phyloP scores from a whole-genome alignment of 2,329 filamentous ascomycete species.

The Penicillium sp. region DNA sequence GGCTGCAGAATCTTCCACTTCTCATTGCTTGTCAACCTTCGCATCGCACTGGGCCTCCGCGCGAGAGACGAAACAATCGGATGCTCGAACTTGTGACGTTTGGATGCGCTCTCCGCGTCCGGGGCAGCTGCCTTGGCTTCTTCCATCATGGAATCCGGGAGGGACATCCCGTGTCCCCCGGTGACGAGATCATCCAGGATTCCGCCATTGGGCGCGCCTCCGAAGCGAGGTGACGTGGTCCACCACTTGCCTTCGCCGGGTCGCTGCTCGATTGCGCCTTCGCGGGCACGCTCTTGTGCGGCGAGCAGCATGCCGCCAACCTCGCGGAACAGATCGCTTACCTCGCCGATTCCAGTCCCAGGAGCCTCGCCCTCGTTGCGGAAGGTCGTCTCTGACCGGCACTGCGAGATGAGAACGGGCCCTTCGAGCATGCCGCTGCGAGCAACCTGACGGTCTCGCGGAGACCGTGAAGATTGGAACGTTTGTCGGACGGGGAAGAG shows the following conservation, averaged over 20 bases:
- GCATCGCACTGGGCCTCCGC: constrained; percentile 35
- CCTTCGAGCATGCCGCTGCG: constrained; percentile 56
- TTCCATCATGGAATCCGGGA: constrained; percentile 27
- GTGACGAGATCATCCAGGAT: constrained; percentile 34
- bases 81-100: constrained; percentile 38
- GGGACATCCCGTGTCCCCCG: constrained; percentile 28
- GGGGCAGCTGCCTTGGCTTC: constrained; percentile 26
- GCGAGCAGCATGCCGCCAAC: constrained; percentile 55
- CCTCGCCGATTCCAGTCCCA: constrained; percentile 36
- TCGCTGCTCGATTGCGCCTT: constrained; percentile 49
- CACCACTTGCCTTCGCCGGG: constrained; percentile 60
- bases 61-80: constrained; percentile 28
- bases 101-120: constrained; percentile 35
- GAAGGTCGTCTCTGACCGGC: constrained; percentile 54
- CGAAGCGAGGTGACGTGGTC: constrained; percentile 55
- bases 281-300: constrained; percentile 58
- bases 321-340: constrained; percentile 56
- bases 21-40: constrained; percentile 46
- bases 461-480: constrained; percentile 52
- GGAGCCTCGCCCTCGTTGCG: constrained; percentile 31
- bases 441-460: constrained; percentile 51
- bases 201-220: constrained; percentile 45
- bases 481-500: constrained; percentile 57
- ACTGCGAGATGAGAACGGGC: constrained; percentile 55
- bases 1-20: constrained; percentile 53